phyloP scores from a whole-genome alignment of 768 basidiomycete genomes.

The Naganishia antarctica region DNA sequence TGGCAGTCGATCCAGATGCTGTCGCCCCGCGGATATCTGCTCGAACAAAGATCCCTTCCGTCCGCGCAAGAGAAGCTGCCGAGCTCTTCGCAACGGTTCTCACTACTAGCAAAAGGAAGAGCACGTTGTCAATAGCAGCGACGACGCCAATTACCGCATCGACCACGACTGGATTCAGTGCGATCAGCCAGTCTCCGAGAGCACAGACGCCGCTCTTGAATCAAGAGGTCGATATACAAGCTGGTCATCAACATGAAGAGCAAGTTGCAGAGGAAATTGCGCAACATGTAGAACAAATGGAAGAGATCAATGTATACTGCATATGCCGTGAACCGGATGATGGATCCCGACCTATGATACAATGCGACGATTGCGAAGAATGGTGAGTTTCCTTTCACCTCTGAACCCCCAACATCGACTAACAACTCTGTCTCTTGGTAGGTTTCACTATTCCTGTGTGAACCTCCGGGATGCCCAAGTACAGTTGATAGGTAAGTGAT shows the following conservation, averaged over 20 bases:
- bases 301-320: slow-evolving; percentile 17
- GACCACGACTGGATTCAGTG: not conserved
- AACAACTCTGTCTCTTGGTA: too few relatives aligned
- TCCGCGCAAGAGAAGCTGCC: not conserved
- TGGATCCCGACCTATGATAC: slow-evolving; percentile 21
- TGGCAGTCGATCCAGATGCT: not conserved
- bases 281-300: not conserved
- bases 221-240: not conserved
- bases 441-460: slow-evolving; percentile 27
- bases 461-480: slow-evolving; percentile 20
- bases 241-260: too few relatives aligned
- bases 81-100: not conserved
- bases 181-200: not conserved
- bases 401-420: too few relatives aligned
- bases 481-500: slow-evolving; percentile 19
- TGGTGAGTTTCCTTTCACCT: slow-evolving; percentile 18
- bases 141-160: not conserved
- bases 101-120: not conserved
- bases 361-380: slow-evolving; percentile 24
- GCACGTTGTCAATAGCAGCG: not conserved
- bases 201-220: not conserved
- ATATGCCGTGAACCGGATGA: slow-evolving; percentile 14
- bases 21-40: not conserved
- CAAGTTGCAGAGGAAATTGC: not conserved
- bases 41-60: not conserved